Conservation (phyloP, 331 rosid species). For the Quercus phellos region DNA sequence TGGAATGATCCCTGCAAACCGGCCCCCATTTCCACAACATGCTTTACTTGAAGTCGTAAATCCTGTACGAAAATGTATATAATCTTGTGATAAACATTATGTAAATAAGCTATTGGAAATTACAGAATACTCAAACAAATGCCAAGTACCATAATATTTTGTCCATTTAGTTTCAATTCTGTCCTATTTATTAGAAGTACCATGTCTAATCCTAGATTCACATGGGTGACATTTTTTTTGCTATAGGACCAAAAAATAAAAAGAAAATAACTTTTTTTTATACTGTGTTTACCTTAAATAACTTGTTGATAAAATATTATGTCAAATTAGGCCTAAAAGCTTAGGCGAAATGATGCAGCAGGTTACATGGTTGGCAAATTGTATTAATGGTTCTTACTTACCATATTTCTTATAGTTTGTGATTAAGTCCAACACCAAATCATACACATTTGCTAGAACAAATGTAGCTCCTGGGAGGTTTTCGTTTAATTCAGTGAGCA, state of each 20-base stretch:
- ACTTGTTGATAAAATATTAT: too few relatives aligned
- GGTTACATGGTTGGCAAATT: too few relatives aligned
- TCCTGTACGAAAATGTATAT: constrained; percentile 33
- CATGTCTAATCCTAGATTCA: too few relatives aligned
- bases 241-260: too few relatives aligned
- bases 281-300: too few relatives aligned
- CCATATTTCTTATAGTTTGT: constrained; percentile 64
- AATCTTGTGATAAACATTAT: not conserved
- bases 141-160: not conserved
- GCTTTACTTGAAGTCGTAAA: constrained; percentile 74
- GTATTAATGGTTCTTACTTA: constrained; percentile 2
- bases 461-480: constrained; percentile 73
- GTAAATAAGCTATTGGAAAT: too few relatives aligned
- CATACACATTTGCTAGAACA: constrained; percentile 76
- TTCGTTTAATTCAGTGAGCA: constrained; percentile 57
- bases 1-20: constrained; percentile 84
- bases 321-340: too few relatives aligned
- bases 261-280: too few relatives aligned
- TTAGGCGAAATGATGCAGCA: too few relatives aligned
- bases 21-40: constrained; percentile 93
- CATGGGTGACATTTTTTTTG: too few relatives aligned
- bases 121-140: not conserved
- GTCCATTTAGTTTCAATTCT: too few relatives aligned
- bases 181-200: too few relatives aligned
- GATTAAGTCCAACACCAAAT: constrained; percentile 60